Base-by-base conservation (phyloP, 495 filamentous ascomycete species). In the Penicillium pancosmium region DNA sequence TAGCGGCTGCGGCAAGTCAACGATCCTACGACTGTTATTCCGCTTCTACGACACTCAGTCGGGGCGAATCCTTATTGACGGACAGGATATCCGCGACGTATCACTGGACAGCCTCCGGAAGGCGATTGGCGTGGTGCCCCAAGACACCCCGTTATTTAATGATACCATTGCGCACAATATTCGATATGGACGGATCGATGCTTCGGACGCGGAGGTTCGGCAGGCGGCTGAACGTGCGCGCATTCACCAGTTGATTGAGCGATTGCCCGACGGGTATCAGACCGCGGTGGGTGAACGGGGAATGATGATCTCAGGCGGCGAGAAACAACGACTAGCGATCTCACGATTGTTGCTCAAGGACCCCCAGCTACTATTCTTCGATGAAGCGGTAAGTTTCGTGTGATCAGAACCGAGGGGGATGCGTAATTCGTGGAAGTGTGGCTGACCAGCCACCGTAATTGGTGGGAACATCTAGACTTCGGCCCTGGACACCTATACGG, bases 221-320 rank as follows among this genome's bases (percentile, higher is more conserved):
- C 84, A 84, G 38, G 94, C 88, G 2, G 91, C 94, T 0, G 85
- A 87, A 63, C 80, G 89, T 55, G 95, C 94, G 6, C 85, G 86
- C 53, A 91, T 98, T 48, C 86, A 96, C 71, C 87, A 96, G 19
- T 90, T 89, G 48, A 87, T 98, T 53, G 78, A 83, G 52, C 74
- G 73, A 34, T 85, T 93, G 63, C 92, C 92, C 1, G 88, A 93
- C 15, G 91, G 92, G 4, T 98, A 98, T 67, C 72, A 89, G 16
- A 98, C 94, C 2, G 92, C 89, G 66, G 94, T 98, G 11, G 94
- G 94, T 16, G 94, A 98, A 79, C 81, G 95, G 23, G 94, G 94
- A 1, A 89, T 98, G 88, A 98, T 98, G 94, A 97, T 98, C 16
- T 93, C 90, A 4, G 94, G 93, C 8, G 94, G 94, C 34, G 94